Percentiles rank a stretch among this genome's conserved stretches.
These are phyloP conservation scores for Tubosaeta sp. DNA, from an alignment of 768 basidiomycete species.

Conservation along the genomic window DNA sequence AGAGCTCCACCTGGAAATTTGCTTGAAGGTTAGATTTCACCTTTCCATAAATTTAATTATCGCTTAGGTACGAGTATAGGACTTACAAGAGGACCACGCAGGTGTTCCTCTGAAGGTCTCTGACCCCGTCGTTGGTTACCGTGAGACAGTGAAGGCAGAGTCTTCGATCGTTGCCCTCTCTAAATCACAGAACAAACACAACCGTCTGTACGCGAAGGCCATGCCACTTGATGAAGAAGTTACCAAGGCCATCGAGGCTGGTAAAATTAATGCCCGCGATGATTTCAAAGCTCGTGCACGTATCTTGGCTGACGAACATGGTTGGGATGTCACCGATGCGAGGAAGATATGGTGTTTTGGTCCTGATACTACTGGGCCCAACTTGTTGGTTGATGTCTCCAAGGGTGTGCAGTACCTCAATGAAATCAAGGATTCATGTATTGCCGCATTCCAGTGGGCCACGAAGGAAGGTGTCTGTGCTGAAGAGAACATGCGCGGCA, in stretches of 20 bases:
- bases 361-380: slow-evolving; percentile 95
- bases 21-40: slow-evolving; percentile 72
- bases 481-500: slow-evolving; percentile 99
- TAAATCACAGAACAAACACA: slow-evolving; percentile 99
- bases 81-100: slow-evolving; percentile 99
- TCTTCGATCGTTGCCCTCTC: slow-evolving; percentile 95
- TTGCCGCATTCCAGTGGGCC: slow-evolving; percentile 99
- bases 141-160: slow-evolving; percentile 96
- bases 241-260: slow-evolving; percentile 85
- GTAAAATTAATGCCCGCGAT: slow-evolving; percentile 84
- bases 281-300: slow-evolving; percentile 98
- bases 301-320: slow-evolving; percentile 90
- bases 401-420: slow-evolving; percentile 99
- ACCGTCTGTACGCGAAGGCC: slow-evolving; percentile 94
- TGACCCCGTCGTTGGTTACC: slow-evolving; percentile 94
- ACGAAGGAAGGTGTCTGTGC: slow-evolving; percentile 96
- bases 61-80: slow-evolving; percentile 42
- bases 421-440: slow-evolving; percentile 99
- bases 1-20: slow-evolving; percentile 99
- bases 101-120: slow-evolving; percentile 99
- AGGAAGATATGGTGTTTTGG: slow-evolving; percentile 99
- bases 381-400: slow-evolving; percentile 95
- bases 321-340: slow-evolving; percentile 99
- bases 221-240: slow-evolving; percentile 92
- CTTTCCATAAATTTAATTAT: background rate